Base-by-base conservation (phyloP, 768 basidiomycete genomes). In the Mrakia gelida region DNA sequence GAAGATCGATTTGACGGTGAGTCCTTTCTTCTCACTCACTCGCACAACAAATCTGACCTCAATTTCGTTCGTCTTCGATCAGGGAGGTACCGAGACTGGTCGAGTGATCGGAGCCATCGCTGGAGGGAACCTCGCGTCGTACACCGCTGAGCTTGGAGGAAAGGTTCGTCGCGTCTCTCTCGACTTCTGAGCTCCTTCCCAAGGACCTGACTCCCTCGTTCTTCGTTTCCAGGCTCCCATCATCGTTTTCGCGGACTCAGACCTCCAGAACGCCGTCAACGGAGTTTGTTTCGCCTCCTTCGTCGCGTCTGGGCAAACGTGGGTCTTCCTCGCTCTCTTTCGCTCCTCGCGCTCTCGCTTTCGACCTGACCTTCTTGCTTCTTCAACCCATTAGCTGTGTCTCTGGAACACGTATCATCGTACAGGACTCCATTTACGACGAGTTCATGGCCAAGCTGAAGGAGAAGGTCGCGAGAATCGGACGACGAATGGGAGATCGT, bases 141-240 rank as follows among this genome's bases (percentile, higher is more conserved):
- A 88, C 82, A 94, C 92, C 1, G 93, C 93, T 0, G 93, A 95
- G 81, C 86, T 95, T 8, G 93, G 93, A 28, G 93, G 93, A 43
- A 94, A 94, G 87, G 92, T 90, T 38, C 49, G 83, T 77, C 38
- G 32, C 32, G 23, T 41, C 30, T 62, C 65, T 63, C 23, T 76
- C 41, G 61, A 34, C 54, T 75, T n/a, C 43, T 38, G 9, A 7
- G 21, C 21, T n/a, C 11, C 1, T 2, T 41, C 1, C 23, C 32
- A 38, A 2, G 3, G 1, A 1, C 3, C 56, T 62, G 7, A 61
- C 34, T n/a, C 13, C 49, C 3, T 54, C 30, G 8, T 61, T 61
- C 38, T 77, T 13, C 76, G 54, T 54, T 68, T 16, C 32, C n/a
- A 11, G 92, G 91, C 93, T 18, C 93, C 93, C 0, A 89, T 94